Conservation (phyloP, 257 asterid species). For the Primulina eburnea region DNA sequence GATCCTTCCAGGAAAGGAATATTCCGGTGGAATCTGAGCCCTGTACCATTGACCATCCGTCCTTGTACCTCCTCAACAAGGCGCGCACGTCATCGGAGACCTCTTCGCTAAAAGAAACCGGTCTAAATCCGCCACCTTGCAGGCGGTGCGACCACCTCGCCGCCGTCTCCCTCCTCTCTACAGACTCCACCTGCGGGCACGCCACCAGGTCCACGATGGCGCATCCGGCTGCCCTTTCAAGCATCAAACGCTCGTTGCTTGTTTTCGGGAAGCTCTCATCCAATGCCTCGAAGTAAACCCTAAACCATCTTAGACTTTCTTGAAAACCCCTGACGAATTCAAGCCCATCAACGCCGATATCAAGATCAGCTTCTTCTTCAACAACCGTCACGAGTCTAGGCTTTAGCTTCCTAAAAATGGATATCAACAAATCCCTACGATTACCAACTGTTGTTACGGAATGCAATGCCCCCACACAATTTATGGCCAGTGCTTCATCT, state of each 20-base stretch:
- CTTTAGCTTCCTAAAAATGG: conserved; percentile 51
- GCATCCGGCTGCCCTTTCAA: conserved; percentile 82
- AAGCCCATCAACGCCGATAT: conserved; percentile 53
- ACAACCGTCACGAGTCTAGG: conserved; percentile 75
- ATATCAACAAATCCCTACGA: conserved; percentile 51
- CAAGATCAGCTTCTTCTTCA: conserved; percentile 93
- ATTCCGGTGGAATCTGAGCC: conserved; percentile 74
- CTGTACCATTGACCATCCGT: conserved; percentile 89
- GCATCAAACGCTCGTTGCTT: conserved; percentile 85
- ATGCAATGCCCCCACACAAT: conserved; percentile 69
- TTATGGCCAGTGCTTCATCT: conserved; percentile 76
- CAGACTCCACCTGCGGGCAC: conserved; percentile 56
- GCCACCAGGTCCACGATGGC: conserved; percentile 87
- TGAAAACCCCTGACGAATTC: conserved; percentile 67
- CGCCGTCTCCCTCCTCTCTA: conserved; percentile 84
- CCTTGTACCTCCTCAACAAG: conserved; percentile 80
- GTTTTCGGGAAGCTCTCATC: conserved; percentile 71
- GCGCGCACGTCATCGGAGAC: conserved; percentile 92
- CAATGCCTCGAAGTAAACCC: conserved; percentile 84
- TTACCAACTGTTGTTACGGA: conserved; percentile 46
- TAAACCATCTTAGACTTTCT: conserved; percentile 85
- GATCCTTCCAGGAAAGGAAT: conserved; percentile 94
- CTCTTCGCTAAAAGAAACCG: conserved; percentile 62
- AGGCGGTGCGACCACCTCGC: conserved; percentile 72
- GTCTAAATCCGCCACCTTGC: conserved; percentile 60